Percentiles rank a stretch among this genome's conserved stretches.
These are phyloP conservation scores for Colletotrichum tabaci DNA, from an alignment of 2,329 filamentous ascomycete species.

Conservation along the genomic window DNA sequence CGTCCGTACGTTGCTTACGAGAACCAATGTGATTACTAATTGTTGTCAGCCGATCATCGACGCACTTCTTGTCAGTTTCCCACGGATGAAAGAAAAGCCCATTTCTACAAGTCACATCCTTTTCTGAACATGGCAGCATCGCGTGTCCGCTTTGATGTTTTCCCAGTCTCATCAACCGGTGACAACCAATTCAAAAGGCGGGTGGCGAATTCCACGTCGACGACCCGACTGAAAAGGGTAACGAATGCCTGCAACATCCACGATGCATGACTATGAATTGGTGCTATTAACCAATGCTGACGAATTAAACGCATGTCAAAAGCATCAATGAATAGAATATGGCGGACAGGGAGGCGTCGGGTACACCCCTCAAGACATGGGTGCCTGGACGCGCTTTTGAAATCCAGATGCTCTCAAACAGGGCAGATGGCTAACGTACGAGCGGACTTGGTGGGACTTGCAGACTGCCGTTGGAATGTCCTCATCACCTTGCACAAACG, in stretches of 20 bases:
- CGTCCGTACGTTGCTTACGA: background rate
- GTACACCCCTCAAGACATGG: background rate
- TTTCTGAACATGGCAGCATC: background rate
- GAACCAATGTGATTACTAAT: background rate
- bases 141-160: background rate
- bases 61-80: background rate
- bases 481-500: background rate
- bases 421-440: slow-evolving; percentile 9
- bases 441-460: background rate
- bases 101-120: background rate
- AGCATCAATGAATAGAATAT: background rate
- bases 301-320: background rate
- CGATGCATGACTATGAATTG: background rate
- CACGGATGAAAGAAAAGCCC: background rate
- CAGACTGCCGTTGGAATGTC: background rate
- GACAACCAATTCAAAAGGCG: no score
- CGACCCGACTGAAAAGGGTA: background rate
- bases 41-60: no score
- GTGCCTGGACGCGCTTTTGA: background rate
- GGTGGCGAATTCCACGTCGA: no score
- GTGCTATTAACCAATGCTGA: background rate
- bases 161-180: background rate
- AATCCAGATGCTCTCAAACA: slow-evolving; percentile 3
- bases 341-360: background rate
- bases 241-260: background rate